A percentile compares a stretch with the other conserved stretches of the same genome.
These are phyloP conservation scores for Vigna nakashimae DNA, from an alignment of 306 rosid genomes.

Conservation along the genomic window DNA sequence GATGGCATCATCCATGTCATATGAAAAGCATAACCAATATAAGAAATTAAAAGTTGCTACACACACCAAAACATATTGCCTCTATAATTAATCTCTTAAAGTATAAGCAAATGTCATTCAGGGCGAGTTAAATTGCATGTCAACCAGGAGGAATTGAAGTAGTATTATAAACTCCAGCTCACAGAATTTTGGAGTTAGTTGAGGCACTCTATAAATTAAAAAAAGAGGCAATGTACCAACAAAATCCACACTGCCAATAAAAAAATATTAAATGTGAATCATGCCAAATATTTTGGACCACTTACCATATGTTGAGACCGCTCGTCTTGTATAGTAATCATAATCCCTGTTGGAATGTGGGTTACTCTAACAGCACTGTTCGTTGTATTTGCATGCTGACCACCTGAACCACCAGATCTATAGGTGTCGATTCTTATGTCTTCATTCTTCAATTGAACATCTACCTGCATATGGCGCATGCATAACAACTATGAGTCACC, in stretches of 20 bases:
- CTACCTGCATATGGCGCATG: constrained; percentile 64
- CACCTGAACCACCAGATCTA: constrained; percentile 94
- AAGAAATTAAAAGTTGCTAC: constrained; percentile 18
- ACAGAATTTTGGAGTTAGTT: constrained; percentile 24
- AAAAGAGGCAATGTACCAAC: background rate
- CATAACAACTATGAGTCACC: constrained; percentile 18
- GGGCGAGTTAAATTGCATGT: constrained; percentile 11
- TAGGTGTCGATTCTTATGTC: constrained; percentile 83
- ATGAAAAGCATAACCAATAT: background rate
- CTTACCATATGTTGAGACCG: constrained; percentile 91
- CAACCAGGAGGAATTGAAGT: constrained; percentile 2
- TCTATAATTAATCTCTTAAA: background rate
- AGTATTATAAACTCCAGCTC: constrained; percentile 22
- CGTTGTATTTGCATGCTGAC: constrained; percentile 97
- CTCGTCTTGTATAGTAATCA: constrained; percentile 88
- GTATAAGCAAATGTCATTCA: background rate
- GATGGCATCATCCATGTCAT: background rate
- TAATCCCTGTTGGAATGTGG: constrained; percentile 84
- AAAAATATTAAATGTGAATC: background rate
- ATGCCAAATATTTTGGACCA: constrained; percentile 38
- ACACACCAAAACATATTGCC: constrained; percentile 19
- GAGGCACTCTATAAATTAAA: background rate
- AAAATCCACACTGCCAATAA: constrained; percentile 11
- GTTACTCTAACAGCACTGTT: constrained; percentile 93
- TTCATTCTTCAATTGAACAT: constrained; percentile 88